These are phyloP conservation scores for Samsoniella hepiali DNA, from an alignment of 2,329 filamentous ascomycete genomes.

Conservation along the genomic window DNA sequence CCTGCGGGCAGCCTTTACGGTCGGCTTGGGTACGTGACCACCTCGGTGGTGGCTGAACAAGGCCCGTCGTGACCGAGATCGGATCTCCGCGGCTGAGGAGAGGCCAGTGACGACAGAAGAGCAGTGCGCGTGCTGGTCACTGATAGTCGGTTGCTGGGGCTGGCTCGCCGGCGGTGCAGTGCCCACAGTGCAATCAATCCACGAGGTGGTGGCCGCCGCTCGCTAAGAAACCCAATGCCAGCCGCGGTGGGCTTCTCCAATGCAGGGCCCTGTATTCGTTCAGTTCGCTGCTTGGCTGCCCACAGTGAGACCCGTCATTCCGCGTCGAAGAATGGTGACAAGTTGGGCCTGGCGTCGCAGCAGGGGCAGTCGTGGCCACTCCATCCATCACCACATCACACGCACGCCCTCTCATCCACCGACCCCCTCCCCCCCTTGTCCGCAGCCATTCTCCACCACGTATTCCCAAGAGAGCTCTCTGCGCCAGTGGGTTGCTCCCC, in stretches of 20 bases:
- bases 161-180: not conserved
- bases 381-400: slow-evolving; percentile 5
- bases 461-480: slow-evolving; percentile 10
- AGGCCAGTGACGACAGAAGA: slow-evolving; percentile 14
- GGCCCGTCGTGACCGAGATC: slow-evolving; percentile 7
- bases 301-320: slow-evolving; percentile 2
- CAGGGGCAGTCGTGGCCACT: not conserved
- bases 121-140: not conserved
- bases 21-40: not conserved
- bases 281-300: not conserved
- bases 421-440: not conserved
- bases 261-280: slow-evolving; percentile 5
- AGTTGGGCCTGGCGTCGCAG: slow-evolving; percentile 4
- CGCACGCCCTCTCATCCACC: not conserved
- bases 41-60: slow-evolving; percentile 6
- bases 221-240: not conserved
- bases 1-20: not conserved
- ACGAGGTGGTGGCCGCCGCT: not conserved
- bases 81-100: slow-evolving; percentile 17
- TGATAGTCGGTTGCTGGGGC: too few species aligned
- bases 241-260: slow-evolving; percentile 2
- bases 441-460: slow-evolving; percentile 14
- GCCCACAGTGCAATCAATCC: not conserved
- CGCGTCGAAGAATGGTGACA: slow-evolving; percentile 14
- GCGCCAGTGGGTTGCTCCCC: not conserved